Base-by-base conservation (phyloP, 2,329 filamentous ascomycete genomes). In the Colletotrichum sp. region DNA sequence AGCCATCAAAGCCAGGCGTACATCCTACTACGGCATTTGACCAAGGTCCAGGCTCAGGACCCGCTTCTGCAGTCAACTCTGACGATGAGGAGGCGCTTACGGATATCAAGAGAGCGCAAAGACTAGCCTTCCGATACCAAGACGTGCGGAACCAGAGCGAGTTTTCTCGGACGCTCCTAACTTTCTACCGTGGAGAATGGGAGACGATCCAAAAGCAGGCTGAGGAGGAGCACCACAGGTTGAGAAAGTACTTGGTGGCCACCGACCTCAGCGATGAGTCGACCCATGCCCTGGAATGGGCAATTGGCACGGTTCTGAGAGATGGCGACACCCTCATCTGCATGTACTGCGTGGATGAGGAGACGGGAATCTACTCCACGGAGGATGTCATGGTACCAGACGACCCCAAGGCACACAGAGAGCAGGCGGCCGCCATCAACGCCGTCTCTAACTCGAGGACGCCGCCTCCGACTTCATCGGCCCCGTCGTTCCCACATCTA, bases 261-360 rank as follows among this genome's bases (percentile, higher is more conserved):
- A 98, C 95, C 0, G 97, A 99, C 84, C 87, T 99, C 5, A 98
- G 96, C 79, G 95, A 97, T 49, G 97, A 99, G 86, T 96, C 96
- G 6, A 95, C 95, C 8, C 98, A 99, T 83, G 97, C 97, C 2
- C 89, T 99, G 36, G 97, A 99, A 84, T 99, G 97, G 97, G 97
- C 96, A 0, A 96, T 99, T 72, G 97, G 97, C 9, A 99, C 96
- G 0, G 96, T 99, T 8, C 89, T 99, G 34, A 92, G 97, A 65
- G 96, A 99, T 80, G 97, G 97, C 9, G 97, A 99, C 83, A 99
- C 96, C 0, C 89, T 99, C 44, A 93, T 98, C 77, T 96, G 95
- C 4, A 95, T 99, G 62, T 98, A 98, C 86, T 98, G 96, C 73
- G 93, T 98, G 28, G 96, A 98, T 79, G 96, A 99, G 83, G 96